Evolutionary conservation across 257 asterid genomes (phyloP).

Genomic region (Rhazya stricta): DNA sequence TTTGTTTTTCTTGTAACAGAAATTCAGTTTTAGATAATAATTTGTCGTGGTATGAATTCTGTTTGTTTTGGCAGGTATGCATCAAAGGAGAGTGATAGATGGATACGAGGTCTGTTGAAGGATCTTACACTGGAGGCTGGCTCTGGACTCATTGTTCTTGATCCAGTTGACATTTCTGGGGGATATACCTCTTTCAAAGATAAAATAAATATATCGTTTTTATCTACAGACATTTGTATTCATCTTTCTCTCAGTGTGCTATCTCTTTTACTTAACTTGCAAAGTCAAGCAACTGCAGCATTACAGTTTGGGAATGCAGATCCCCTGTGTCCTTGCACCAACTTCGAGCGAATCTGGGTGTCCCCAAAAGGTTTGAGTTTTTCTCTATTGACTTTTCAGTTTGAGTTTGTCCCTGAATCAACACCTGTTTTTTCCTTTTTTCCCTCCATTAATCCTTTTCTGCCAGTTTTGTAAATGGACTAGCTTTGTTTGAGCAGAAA

Average conservation of each 20-base stretch:
- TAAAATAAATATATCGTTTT: slow-evolving; percentile 67
- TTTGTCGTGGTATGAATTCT: background rate
- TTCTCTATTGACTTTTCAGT: slow-evolving; percentile 16
- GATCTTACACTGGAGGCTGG: slow-evolving; percentile 94
- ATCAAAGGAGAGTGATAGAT: slow-evolving; percentile 85
- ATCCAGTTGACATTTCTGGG: slow-evolving; percentile 93
- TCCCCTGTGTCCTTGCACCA: slow-evolving; percentile 81
- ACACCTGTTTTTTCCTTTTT: slow-evolving; percentile 2
- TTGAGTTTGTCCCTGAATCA: background rate
- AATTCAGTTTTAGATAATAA: background rate
- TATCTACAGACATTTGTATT: slow-evolving; percentile 76
- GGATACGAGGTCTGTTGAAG: slow-evolving; percentile 89
- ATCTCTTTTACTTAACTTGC: slow-evolving; percentile 88
- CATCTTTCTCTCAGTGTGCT: slow-evolving; percentile 91
- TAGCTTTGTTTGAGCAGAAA: slow-evolving; percentile 40
- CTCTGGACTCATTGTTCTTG: slow-evolving; percentile 93
- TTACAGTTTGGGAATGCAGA: slow-evolving; percentile 88
- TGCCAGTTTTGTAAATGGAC: background rate
- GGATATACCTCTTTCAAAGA: slow-evolving; percentile 96
- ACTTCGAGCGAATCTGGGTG: slow-evolving; percentile 90
- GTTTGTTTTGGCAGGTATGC: slow-evolving; percentile 65
- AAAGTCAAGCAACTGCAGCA: slow-evolving; percentile 77
- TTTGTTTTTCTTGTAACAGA: background rate
- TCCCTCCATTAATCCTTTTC: background rate
- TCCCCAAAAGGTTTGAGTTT: slow-evolving; percentile 66